Conservation (phyloP, 2,329 filamentous ascomycete genomes). For the Nannizzia gypsea region DNA sequence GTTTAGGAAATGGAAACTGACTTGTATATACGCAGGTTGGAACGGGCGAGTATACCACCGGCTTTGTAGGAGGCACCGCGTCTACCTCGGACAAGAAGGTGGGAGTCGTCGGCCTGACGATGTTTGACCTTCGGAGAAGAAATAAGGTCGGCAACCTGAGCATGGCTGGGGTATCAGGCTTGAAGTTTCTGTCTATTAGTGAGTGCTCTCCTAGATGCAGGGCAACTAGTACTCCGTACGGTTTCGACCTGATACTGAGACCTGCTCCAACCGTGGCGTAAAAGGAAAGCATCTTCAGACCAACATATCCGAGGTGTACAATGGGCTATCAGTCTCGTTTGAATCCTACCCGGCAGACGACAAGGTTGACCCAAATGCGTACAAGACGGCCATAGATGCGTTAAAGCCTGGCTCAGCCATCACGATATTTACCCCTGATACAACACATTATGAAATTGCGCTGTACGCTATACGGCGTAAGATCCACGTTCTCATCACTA, state of each 20-base stretch:
- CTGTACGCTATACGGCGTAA: constrained; percentile 80
- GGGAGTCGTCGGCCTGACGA: constrained; percentile 77
- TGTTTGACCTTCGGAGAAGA: constrained; percentile 77
- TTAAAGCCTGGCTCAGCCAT: constrained; percentile 74
- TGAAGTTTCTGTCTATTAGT: constrained; percentile 87
- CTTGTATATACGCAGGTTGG: constrained; percentile 48
- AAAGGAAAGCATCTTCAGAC: constrained; percentile 68
- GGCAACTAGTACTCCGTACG: not conserved
- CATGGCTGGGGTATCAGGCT: constrained; percentile 83
- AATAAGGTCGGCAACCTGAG: constrained; percentile 76
- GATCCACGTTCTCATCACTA: constrained; percentile 86
- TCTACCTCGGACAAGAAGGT: constrained; percentile 93
- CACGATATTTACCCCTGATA: constrained; percentile 91
- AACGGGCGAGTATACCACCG: constrained; percentile 93
- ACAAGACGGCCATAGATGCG: constrained; percentile 78
- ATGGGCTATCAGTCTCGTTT: constrained; percentile 77
- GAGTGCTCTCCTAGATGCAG: constrained; percentile 25
- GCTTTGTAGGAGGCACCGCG: constrained; percentile 72
- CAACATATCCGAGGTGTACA: constrained; percentile 82
- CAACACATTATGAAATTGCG: constrained; percentile 84
- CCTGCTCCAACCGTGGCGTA: not conserved
- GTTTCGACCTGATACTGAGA: not conserved
- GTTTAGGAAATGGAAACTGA: constrained; percentile 7
- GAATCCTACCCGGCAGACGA: constrained; percentile 69
- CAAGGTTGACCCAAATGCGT: constrained; percentile 61